Conservation (phyloP, 2,329 filamentous ascomycete genomes). For the Fusarium odoratissimum region DNA sequence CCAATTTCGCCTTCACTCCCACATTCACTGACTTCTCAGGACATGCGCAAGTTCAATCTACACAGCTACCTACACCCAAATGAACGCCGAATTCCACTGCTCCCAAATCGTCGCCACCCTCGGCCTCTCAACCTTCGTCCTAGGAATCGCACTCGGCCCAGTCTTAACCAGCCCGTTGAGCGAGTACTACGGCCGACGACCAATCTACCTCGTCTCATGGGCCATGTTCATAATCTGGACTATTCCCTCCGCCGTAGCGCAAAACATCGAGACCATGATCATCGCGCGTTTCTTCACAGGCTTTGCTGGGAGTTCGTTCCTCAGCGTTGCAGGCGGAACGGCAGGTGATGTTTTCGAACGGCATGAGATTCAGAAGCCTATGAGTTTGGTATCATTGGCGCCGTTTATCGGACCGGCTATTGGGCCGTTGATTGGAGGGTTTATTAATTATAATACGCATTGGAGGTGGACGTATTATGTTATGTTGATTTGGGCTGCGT, state of each 20-base stretch:
- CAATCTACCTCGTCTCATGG: conserved; percentile 80
- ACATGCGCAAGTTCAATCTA: conserved; percentile 87
- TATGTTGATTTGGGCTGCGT: conserved; percentile 32
- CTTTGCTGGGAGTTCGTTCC: conserved; percentile 65
- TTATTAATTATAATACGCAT: conserved; percentile 29
- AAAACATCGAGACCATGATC: conserved; percentile 80
- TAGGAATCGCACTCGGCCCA: conserved; percentile 69
- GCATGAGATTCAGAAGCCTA: conserved; percentile 34
- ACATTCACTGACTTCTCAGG: conserved; percentile 52
- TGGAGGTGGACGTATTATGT: conserved; percentile 43
- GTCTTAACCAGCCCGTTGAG: conserved; percentile 69
- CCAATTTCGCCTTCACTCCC: accelerated
- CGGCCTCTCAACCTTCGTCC: conserved; percentile 35
- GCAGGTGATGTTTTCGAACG: conserved; percentile 28
- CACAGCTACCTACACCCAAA: conserved; percentile 39
- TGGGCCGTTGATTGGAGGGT: conserved; percentile 33
- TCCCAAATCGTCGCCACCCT: conserved; percentile 17
- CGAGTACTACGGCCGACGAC: conserved; percentile 78
- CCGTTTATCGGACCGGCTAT: conserved; percentile 36
- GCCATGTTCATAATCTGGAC: conserved; percentile 79
- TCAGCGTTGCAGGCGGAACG: conserved; percentile 37
- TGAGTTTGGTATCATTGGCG: conserved; percentile 34
- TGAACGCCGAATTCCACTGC: conserved; percentile 28
- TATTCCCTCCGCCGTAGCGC: conserved; percentile 79
- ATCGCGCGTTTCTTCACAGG: conserved; percentile 80